Conservation (phyloP, 495 filamentous ascomycete genomes). For the Daldinia concentrica region DNA sequence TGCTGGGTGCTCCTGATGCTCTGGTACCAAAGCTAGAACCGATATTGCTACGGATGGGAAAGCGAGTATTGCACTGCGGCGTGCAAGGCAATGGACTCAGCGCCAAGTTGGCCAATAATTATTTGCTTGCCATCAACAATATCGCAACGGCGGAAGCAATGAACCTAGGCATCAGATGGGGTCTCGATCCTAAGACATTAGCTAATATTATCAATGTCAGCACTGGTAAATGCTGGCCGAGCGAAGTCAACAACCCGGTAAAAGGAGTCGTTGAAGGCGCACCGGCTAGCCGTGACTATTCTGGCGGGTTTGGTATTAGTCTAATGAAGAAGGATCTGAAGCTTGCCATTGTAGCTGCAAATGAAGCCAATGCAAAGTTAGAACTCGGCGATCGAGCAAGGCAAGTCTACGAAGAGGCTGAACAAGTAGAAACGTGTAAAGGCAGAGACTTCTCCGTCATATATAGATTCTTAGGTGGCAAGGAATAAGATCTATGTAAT, state of each 20-base stretch:
- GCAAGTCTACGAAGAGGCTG: constrained; percentile 72
- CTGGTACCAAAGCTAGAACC: constrained; percentile 68
- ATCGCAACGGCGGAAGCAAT: constrained; percentile 93
- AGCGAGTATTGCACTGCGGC: constrained; percentile 81
- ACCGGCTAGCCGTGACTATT: constrained; percentile 77
- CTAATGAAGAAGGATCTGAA: constrained; percentile 87
- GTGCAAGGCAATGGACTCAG: constrained; percentile 80
- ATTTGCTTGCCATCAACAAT: constrained; percentile 89
- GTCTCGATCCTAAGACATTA: constrained; percentile 80
- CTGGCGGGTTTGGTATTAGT: constrained; percentile 82
- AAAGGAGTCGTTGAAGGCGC: constrained; percentile 80
- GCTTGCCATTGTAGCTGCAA: constrained; percentile 76
- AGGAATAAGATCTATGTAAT: constrained; percentile 46
- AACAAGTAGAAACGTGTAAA: constrained; percentile 66
- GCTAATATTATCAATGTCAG: constrained; percentile 84
- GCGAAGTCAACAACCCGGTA: constrained; percentile 91
- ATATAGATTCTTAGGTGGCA: constrained; percentile 74
- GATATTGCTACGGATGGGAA: constrained; percentile 81
- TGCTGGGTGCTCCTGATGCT: constrained; percentile 75
- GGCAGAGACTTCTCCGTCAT: constrained; percentile 88
- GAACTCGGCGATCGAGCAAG: constrained; percentile 70
- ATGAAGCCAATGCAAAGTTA: constrained; percentile 71
- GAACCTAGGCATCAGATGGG: constrained; percentile 87
- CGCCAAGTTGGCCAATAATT: constrained; percentile 93
- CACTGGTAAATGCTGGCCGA: constrained; percentile 90